phyloP scores from a whole-genome alignment of 257 asterid species.

The Striga asiatica region DNA sequence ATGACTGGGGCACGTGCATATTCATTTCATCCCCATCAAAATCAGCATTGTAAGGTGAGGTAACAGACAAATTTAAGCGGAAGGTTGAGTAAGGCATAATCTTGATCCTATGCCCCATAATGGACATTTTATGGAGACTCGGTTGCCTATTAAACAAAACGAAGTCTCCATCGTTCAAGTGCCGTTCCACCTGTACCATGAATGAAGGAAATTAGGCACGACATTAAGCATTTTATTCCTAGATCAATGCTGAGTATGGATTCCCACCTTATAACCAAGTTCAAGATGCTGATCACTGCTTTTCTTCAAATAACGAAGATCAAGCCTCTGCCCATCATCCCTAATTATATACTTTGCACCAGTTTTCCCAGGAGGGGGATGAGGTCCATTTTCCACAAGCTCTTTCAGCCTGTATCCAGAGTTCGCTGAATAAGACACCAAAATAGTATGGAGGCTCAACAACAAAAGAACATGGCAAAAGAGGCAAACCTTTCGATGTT shows the following conservation, averaged over 20 bases:
- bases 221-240: conserved; percentile 4
- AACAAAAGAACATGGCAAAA: conserved; percentile 1
- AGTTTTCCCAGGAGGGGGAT: conserved; percentile 99
- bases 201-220: conserved; percentile 15
- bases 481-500: conserved; percentile 78
- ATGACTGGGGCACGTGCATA: conserved; percentile 99
- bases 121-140: conserved; percentile 97
- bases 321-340: conserved; percentile 99
- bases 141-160: conserved; percentile 97
- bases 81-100: conserved; percentile 99
- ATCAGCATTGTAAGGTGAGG: conserved; percentile 99
- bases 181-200: conserved; percentile 86
- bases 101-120: conserved; percentile 97
- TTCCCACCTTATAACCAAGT: conserved; percentile 78
- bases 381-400: conserved; percentile 98
- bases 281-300: conserved; percentile 97
- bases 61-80: conserved; percentile 89
- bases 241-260: not conserved
- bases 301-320: conserved; percentile 92
- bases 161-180: conserved; percentile 94
- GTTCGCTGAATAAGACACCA: conserved; percentile 7
- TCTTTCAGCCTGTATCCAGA: conserved; percentile 71
- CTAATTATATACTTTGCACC: conserved; percentile 97
- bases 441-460: conserved; percentile 5
- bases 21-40: conserved; percentile 99